A percentile compares a stretch with the other conserved stretches of the same genome.
Conservation (phyloP, 2,329 filamentous ascomycete species). For the Talaromyces sp. region DNA sequence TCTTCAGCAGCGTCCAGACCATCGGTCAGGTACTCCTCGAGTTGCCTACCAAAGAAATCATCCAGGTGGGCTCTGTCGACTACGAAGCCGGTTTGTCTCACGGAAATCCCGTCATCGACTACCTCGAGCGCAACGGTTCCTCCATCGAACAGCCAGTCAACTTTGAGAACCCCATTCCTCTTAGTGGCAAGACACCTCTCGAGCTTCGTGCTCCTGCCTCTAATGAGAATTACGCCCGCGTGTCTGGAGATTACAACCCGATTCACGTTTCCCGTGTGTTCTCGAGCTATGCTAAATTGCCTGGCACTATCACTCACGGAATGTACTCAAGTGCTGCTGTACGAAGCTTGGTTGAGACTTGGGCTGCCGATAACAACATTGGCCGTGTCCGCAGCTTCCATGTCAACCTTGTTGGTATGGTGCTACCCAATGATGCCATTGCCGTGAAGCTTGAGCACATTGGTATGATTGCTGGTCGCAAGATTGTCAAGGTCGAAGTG, state of each 20-base stretch:
- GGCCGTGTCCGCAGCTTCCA: slow-evolving; percentile 97
- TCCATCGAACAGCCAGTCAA: slow-evolving; percentile 94
- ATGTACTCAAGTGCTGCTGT: slow-evolving; percentile 99
- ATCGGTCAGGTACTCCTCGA: slow-evolving; percentile 89
- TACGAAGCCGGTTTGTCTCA: slow-evolving; percentile 90
- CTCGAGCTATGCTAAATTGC: slow-evolving; percentile 89
- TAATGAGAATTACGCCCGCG: slow-evolving; percentile 96
- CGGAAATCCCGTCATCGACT: slow-evolving; percentile 95
- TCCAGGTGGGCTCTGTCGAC: slow-evolving; percentile 95
- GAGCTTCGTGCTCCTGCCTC: slow-evolving; percentile 87
- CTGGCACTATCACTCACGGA: slow-evolving; percentile 96
- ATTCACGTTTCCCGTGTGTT: slow-evolving; percentile 98
- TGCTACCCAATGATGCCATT: slow-evolving; percentile 91
- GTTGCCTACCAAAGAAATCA: slow-evolving; percentile 92
- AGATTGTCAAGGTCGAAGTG: slow-evolving; percentile 98
- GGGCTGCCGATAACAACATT: slow-evolving; percentile 98
- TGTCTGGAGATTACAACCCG: slow-evolving; percentile 97
- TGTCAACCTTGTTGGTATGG: slow-evolving; percentile 96
- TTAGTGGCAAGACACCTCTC: slow-evolving; percentile 87
- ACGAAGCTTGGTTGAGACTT: slow-evolving; percentile 92
- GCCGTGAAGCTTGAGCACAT: slow-evolving; percentile 94
- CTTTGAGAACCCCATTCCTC: slow-evolving; percentile 95
- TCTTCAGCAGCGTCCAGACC: slow-evolving; percentile 90
- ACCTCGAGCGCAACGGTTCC: slow-evolving; percentile 84
- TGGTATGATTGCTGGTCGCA: slow-evolving; percentile 95